Conservation (phyloP, 176 grass and related monocot species). For the Oryza brachyantha region DNA sequence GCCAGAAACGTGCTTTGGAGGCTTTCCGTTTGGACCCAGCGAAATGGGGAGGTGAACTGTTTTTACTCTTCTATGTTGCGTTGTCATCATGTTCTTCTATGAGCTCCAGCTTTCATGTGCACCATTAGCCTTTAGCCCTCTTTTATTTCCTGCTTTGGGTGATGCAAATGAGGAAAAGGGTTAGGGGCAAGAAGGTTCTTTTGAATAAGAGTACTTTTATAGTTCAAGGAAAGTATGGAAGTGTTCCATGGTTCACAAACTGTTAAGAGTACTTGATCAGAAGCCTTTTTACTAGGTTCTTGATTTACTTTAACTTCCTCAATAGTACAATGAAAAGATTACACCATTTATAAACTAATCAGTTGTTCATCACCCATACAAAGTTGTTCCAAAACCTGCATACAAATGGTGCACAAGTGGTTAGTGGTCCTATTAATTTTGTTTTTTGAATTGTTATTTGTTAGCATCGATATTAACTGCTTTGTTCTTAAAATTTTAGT, state of each 20-base stretch:
- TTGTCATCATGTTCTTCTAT: not conserved
- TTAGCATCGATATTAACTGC: not conserved
- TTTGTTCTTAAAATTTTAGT: not conserved
- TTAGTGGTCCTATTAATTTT: constrained; percentile 5
- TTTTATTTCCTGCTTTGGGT: not conserved
- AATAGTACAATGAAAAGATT: not conserved
- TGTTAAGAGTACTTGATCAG: not conserved
- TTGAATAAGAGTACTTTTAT: not conserved
- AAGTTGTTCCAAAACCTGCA: constrained; percentile 10
- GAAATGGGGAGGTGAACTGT: constrained; percentile 91
- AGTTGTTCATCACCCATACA: not conserved
- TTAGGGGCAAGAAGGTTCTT: not conserved
- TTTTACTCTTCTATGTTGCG: not conserved
- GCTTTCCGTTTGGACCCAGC: constrained; percentile 77
- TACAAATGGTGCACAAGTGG: not conserved
- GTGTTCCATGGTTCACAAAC: not conserved
- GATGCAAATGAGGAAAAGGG: not conserved
- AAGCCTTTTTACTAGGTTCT: not conserved
- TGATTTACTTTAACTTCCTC: not conserved
- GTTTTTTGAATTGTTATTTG: constrained; percentile 7
- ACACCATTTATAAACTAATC: not conserved
- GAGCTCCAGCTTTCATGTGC: not conserved
- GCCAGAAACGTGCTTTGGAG: constrained; percentile 93
- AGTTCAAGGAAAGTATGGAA: not conserved
- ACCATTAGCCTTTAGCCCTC: not conserved